Evolutionary conservation across 2,329 filamentous ascomycete species (phyloP).

Genomic region (Apiospora kogelbergensis): DNA sequence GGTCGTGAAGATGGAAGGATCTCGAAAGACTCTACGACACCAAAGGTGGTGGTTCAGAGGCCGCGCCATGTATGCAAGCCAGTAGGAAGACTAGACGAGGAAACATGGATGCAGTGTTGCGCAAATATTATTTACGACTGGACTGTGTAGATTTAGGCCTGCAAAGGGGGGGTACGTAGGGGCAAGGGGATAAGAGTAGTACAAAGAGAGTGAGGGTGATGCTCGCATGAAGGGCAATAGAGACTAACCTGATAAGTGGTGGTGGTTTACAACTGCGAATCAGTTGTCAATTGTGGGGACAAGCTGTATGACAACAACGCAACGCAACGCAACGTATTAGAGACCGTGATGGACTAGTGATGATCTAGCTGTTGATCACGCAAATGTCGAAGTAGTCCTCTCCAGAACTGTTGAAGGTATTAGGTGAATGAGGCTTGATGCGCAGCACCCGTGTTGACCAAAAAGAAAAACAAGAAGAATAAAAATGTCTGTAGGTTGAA

Average conservation of each 20-base stretch:
- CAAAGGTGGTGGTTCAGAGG: background rate
- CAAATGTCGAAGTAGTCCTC: background rate
- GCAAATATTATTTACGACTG: constrained; percentile 2
- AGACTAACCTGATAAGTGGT: constrained; percentile 6
- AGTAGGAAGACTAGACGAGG: background rate
- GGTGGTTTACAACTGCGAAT: constrained; percentile 5
- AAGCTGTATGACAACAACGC: background rate
- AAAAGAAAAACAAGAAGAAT: background rate
- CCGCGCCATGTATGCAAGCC: background rate
- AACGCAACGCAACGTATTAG: constrained; percentile 3
- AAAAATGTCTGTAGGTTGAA: background rate
- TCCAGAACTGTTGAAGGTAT: background rate
- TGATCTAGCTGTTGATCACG: constrained; percentile 1
- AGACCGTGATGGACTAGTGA: background rate
- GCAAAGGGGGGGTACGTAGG: background rate
- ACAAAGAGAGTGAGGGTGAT: background rate
- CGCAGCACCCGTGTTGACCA: background rate
- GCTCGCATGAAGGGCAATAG: background rate
- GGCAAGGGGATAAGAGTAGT: background rate
- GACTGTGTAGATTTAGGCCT: background rate
- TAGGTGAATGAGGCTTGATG: background rate
- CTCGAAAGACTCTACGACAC: constrained; percentile 8
- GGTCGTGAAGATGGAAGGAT: constrained; percentile 1
- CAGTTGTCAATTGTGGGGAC: background rate
- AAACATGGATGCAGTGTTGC: constrained; percentile 1